Evolutionary conservation across 192 early-diverging fungal species (phyloP), one percentile per base, ranked within the genome.

Genomic region (Coemansia sp.): DNA sequence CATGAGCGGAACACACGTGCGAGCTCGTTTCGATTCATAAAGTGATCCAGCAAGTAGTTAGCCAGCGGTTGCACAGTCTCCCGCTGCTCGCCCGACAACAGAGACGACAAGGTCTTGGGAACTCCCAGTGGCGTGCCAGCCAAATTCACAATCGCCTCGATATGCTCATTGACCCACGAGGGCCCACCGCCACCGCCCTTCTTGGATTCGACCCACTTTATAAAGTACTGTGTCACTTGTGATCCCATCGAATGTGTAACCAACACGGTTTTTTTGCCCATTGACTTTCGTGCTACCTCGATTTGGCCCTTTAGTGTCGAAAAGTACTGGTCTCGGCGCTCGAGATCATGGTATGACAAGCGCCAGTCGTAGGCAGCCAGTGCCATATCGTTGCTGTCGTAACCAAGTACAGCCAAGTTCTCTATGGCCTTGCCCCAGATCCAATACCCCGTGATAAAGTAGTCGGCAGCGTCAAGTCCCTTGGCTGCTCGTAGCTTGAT

Each of bases 341-440:
- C 92, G 3, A 95, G 77, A 53, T 95, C 92, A 28, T 65, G 45
- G 53, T 90, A 89, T 0, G 89, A 86, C 46, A 97, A 71, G 35
- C 95, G 85, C 94, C 94, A 96, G 84, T 96, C 93, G 69, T 96
- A 96, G 0, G 91, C 75, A 0, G 93, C 93, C 42, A 96, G 74
- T 28, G 90, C 77, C 94, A 95, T 94, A 63, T 90, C 93, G 66
- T 88, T 91, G 80, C 77, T 87, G 73, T 96, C 94, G 77, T 94
- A 94, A 26, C 94, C 94, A 9, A 87, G 82, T 0, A 87, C 89
- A 0, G 91, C 92, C 43, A 96, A 65, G 70, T 95, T 96, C 60
- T 91, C 84, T 60, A 93, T 92, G 35, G 86, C 73, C 51, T 91
- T 88, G 42, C 85, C 93, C 92, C 91, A 93, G 20, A 96, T 90